These are phyloP conservation scores for Gonapodya sp. DNA, from an alignment of 192 early-diverging fungal genomes.

Conservation along the genomic window DNA sequence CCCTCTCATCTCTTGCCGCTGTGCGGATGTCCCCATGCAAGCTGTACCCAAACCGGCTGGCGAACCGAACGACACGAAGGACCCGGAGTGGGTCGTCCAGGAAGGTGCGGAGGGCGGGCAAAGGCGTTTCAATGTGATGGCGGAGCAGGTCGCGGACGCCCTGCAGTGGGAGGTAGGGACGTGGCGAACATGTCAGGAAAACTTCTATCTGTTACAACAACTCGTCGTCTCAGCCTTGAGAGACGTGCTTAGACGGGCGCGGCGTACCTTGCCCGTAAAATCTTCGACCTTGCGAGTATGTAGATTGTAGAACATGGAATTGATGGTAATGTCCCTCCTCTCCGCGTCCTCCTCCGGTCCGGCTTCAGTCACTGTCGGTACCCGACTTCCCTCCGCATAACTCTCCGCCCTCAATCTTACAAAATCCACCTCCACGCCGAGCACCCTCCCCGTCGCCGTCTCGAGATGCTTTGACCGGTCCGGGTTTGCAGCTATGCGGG, in stretches of 20 bases:
- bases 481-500: slow-evolving; percentile 85
- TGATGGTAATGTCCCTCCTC: slow-evolving; percentile 95
- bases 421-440: slow-evolving; percentile 79
- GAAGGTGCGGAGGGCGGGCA: slow-evolving; percentile 81
- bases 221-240: too few species aligned
- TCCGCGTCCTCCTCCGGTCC: slow-evolving; percentile 85
- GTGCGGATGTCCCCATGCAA: slow-evolving; percentile 58
- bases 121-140: slow-evolving; percentile 79
- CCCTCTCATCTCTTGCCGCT: slow-evolving; percentile 42
- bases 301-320: slow-evolving; percentile 95
- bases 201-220: too few species aligned
- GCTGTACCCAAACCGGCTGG: slow-evolving; percentile 73
- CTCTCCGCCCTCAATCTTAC: slow-evolving; percentile 89
- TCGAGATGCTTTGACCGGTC: slow-evolving; percentile 96
- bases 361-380: slow-evolving; percentile 55
- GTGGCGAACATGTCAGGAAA: too few species aligned
- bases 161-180: slow-evolving; percentile 12
- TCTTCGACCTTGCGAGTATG: slow-evolving; percentile 76
- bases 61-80: slow-evolving; percentile 87
- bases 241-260: neutral
- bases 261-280: slow-evolving; percentile 49
- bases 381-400: slow-evolving; percentile 71
- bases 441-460: slow-evolving; percentile 81
- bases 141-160: slow-evolving; percentile 64
- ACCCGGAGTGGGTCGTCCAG: slow-evolving; percentile 91